Conservation (phyloP, 139 green algal genomes). For the Haematococcus lacustris region DNA sequence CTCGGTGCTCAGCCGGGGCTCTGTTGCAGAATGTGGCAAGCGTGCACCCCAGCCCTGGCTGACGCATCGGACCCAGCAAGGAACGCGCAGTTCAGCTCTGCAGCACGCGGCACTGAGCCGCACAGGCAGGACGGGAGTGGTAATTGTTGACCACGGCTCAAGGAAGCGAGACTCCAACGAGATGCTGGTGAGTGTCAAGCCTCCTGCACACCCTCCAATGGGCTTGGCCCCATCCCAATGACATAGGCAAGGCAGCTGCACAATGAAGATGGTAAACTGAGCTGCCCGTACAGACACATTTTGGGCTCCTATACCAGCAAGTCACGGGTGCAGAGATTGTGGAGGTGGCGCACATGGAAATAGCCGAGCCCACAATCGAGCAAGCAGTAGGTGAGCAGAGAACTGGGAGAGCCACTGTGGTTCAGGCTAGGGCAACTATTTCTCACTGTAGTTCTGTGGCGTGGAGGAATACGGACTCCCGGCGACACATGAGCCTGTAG, state of each 20-base stretch:
- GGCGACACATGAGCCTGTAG: too few species aligned
- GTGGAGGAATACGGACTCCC: too few species aligned
- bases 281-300: constrained; percentile 28
- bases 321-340: constrained; percentile 48
- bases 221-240: neutral
- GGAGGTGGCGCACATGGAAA: constrained; percentile 85
- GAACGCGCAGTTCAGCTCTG: too few species aligned
- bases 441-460: too few species aligned
- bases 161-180: constrained; percentile 66
- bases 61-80: too few species aligned
- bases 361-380: constrained; percentile 72
- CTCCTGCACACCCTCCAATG: neutral
- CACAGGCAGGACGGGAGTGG: too few species aligned
- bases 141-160: constrained; percentile 91
- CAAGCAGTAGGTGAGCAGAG: constrained; percentile 52
- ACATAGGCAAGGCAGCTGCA: neutral
- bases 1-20: too few species aligned
- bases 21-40: too few species aligned
- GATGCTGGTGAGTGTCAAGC: constrained; percentile 30
- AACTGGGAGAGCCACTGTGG: neutral
- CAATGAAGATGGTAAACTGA: neutral
- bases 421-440: neutral
- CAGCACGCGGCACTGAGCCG: too few species aligned
- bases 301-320: constrained; percentile 63
- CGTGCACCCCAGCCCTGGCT: too few species aligned